Conservation (phyloP, 179 eudicot species). For the Camellia oleifera region DNA sequence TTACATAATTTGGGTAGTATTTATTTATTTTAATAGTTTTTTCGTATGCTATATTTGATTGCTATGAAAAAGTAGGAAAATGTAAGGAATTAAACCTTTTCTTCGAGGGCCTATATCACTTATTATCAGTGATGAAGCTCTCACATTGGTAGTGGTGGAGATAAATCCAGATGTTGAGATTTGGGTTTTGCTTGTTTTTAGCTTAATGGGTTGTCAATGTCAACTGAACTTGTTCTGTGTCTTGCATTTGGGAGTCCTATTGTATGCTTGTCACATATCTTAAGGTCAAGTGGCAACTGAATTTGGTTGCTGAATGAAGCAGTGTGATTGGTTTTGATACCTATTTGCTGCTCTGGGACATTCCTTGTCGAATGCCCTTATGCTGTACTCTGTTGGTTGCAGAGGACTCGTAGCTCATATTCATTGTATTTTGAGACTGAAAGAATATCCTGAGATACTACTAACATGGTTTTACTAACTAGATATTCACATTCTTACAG, state of each 20-base stretch:
- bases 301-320: not conserved
- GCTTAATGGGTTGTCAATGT: not conserved
- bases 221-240: not conserved
- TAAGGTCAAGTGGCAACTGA: not conserved
- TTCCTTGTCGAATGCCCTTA: no score
- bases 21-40: not conserved
- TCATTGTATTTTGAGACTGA: no score
- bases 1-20: not conserved
- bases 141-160: not conserved
- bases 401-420: no score
- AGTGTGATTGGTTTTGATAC: not conserved
- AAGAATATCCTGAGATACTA: no score
- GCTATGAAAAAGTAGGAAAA: not conserved
- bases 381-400: no score
- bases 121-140: not conserved
- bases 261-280: not conserved
- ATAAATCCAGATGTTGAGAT: not conserved
- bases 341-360: not conserved
- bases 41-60: not conserved
- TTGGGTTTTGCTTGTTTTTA: not conserved
- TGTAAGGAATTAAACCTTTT: not conserved
- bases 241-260: constrained; percentile 1
- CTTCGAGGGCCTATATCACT: not conserved
- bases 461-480: no score
- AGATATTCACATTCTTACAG: no score